A percentile compares a stretch with the other conserved stretches of the same genome.
Evolutionary conservation across 2,329 filamentous ascomycete genomes (phyloP).

Genomic region (Graphiopsis chlorocephala): DNA sequence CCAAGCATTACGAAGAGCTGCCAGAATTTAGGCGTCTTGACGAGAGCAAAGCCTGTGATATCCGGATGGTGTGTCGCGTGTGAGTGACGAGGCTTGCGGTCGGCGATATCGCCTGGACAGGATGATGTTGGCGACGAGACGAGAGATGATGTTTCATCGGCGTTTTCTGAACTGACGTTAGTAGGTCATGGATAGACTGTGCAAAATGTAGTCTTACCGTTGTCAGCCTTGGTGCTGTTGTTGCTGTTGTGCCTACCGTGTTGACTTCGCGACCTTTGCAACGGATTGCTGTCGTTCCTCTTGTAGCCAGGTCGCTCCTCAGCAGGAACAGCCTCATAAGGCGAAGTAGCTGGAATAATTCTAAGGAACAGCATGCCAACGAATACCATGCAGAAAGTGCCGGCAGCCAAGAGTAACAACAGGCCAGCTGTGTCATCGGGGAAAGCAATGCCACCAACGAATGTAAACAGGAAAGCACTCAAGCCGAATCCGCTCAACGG

Average conservation of each 20-base stretch:
- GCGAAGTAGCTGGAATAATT: conserved; percentile 58
- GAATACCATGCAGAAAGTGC: conserved; percentile 73
- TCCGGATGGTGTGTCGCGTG: conserved; percentile 77
- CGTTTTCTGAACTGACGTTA: conserved; percentile 35
- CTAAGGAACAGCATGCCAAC: conserved; percentile 71
- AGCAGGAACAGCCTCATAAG: conserved; percentile 57
- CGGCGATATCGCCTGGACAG: conserved; percentile 51
- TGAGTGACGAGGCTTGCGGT: conserved; percentile 33
- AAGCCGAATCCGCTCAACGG: conserved; percentile 89
- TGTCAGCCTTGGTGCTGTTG: conserved; percentile 39
- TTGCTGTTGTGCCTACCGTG: conserved; percentile 1
- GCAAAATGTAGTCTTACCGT: conserved; percentile 57
- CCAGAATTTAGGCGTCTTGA: conserved; percentile 79
- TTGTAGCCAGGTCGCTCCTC: conserved; percentile 31
- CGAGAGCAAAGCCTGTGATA: conserved; percentile 77
- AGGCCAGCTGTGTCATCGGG: conserved; percentile 80
- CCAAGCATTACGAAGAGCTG: conserved; percentile 84
- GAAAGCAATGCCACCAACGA: conserved; percentile 72
- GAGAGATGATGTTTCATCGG: conserved; percentile 77
- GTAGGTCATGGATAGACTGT: neutral
- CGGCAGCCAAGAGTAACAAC: conserved; percentile 73
- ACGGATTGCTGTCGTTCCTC: conserved; percentile 40
- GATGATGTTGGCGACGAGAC: conserved; percentile 60
- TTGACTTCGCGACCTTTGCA: conserved; percentile 48
- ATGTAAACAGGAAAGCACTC: conserved; percentile 94